These are phyloP conservation scores for Hericium rajendrae DNA, from an alignment of 768 basidiomycete species.

Conservation along the genomic window DNA sequence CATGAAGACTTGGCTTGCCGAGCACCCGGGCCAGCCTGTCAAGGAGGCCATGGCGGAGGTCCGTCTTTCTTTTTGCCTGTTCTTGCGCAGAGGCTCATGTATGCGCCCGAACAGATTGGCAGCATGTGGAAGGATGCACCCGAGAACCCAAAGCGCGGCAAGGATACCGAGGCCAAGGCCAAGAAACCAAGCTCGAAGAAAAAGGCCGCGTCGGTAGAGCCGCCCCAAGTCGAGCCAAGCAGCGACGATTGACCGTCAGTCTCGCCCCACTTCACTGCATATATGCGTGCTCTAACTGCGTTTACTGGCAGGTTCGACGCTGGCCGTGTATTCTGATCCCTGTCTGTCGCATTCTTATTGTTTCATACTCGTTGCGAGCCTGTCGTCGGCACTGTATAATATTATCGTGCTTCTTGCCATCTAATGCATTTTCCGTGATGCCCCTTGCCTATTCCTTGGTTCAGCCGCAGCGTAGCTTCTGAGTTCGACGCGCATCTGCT, in stretches of 20 bases:
- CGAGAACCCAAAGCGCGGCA: conserved; percentile 56
- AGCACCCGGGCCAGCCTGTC: conserved; percentile 35
- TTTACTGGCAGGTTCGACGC: background rate
- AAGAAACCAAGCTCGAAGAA: conserved; percentile 23
- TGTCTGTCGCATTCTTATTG: too few relatives aligned
- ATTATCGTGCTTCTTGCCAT: too few relatives aligned
- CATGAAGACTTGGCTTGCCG: conserved; percentile 49
- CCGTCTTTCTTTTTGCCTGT: background rate
- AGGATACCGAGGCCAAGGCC: conserved; percentile 37
- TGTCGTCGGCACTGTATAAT: too few relatives aligned
- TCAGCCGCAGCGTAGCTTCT: too few relatives aligned
- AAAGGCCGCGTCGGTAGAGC: conserved; percentile 5
- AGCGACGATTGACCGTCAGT: conserved; percentile 13
- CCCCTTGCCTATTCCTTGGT: too few relatives aligned
- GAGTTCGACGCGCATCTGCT: too few relatives aligned
- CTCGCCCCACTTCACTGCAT: background rate
- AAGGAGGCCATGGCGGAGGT: conserved; percentile 48
- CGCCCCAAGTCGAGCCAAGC: conserved; percentile 9
- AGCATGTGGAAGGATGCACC: conserved; percentile 47
- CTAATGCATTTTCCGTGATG: too few relatives aligned
- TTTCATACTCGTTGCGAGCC: too few relatives aligned
- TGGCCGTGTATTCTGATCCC: background rate
- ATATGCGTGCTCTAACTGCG: background rate
- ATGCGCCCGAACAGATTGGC: conserved; percentile 34
- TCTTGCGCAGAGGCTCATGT: background rate